These are phyloP conservation scores for Aspergillus quadrilineatus DNA, from an alignment of 2,329 filamentous ascomycete genomes.

Conservation along the genomic window DNA sequence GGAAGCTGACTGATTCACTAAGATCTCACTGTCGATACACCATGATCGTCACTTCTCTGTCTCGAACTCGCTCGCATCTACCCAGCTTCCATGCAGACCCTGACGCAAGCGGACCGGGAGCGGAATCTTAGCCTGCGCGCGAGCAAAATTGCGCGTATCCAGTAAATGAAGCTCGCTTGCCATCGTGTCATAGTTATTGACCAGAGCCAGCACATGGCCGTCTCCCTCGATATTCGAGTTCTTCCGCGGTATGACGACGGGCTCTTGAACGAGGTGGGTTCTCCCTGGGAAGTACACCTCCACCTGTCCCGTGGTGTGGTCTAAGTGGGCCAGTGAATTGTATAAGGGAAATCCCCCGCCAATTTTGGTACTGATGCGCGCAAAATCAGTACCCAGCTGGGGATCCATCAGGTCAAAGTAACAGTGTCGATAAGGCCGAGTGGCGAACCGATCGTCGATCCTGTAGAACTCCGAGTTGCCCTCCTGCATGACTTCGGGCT, in stretches of 20 bases:
- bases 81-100: conserved; percentile 27
- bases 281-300: conserved; percentile 48
- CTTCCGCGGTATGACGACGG: conserved; percentile 23
- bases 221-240: conserved; percentile 20
- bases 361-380: conserved; percentile 24
- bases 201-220: conserved; percentile 23
- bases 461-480: conserved; percentile 52
- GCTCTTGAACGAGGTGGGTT: conserved; percentile 34
- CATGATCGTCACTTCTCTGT: too few relatives aligned
- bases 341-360: conserved; percentile 41
- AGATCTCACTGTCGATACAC: too few relatives aligned
- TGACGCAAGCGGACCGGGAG: conserved; percentile 20
- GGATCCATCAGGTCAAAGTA: conserved; percentile 49
- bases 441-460: conserved; percentile 48
- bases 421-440: conserved; percentile 39
- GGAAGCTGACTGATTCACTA: too few relatives aligned
- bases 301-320: conserved; percentile 35
- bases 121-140: conserved; percentile 13
- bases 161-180: conserved; percentile 24
- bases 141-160: conserved; percentile 17
- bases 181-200: conserved; percentile 27
- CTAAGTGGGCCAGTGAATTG: conserved; percentile 50
- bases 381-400: conserved; percentile 34
- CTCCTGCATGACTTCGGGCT: conserved; percentile 19
- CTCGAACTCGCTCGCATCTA: conserved; percentile 4